These are phyloP conservation scores for Talaromyces sp. DNA, from an alignment of 2,329 filamentous ascomycete species.

Conservation along the genomic window DNA sequence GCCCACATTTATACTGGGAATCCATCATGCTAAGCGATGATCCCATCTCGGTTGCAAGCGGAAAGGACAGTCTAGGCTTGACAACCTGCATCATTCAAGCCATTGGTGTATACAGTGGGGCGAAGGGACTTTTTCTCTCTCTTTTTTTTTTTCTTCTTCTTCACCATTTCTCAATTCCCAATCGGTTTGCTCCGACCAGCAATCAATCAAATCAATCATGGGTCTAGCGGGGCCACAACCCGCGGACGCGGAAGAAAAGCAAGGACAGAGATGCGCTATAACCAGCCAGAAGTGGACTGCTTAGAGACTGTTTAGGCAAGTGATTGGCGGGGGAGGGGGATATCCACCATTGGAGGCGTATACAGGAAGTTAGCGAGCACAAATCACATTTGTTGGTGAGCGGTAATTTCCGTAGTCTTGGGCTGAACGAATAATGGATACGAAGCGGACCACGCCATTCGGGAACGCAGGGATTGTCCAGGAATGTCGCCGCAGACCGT, in stretches of 20 bases:
- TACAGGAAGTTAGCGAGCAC: too few species aligned
- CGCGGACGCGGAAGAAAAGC: background rate
- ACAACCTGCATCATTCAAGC: background rate
- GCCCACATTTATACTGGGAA: background rate
- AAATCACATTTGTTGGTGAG: too few species aligned
- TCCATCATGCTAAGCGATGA: background rate
- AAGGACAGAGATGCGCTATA: background rate
- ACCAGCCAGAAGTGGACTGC: background rate
- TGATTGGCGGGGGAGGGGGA: slow-evolving; percentile 5
- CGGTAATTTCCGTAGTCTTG: background rate
- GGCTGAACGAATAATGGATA: background rate
- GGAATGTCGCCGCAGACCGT: background rate
- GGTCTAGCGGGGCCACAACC: background rate
- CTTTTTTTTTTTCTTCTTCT: background rate
- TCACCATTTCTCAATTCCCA: background rate
- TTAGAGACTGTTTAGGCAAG: slow-evolving; percentile 5
- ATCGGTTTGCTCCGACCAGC: background rate
- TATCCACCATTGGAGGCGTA: background rate
- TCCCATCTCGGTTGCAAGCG: background rate
- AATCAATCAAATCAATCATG: slow-evolving; percentile 8
- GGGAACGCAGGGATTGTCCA: background rate
- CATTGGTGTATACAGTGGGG: background rate
- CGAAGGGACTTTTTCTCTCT: background rate
- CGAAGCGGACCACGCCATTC: background rate
- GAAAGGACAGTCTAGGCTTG: background rate